These are phyloP conservation scores for Lathyrus oleraceus DNA, from an alignment of 306 rosid species.

Conservation along the genomic window DNA sequence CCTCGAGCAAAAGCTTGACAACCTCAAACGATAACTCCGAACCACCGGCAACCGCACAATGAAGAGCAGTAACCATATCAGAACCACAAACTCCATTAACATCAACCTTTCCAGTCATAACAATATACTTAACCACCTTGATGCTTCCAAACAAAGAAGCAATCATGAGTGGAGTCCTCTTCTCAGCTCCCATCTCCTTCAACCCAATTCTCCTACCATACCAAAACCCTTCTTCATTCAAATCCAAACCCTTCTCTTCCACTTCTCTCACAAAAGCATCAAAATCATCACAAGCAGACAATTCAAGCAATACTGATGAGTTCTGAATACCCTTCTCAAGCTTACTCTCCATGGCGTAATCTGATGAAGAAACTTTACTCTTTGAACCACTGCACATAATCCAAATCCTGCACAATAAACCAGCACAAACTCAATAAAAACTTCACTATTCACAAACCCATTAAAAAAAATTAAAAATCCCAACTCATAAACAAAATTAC, in stretches of 20 bases:
- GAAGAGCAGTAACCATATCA: slow-evolving; percentile 88
- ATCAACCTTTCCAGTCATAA: slow-evolving; percentile 63
- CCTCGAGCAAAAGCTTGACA: slow-evolving; percentile 82
- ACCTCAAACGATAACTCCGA: slow-evolving; percentile 59
- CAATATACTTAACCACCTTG: slow-evolving; percentile 61
- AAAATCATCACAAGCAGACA: slow-evolving; percentile 78
- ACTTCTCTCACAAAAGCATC: slow-evolving; percentile 67
- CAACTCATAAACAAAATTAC: not conserved
- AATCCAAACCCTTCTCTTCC: slow-evolving; percentile 65
- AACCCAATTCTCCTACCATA: slow-evolving; percentile 90
- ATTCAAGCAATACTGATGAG: slow-evolving; percentile 68
- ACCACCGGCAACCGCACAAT: slow-evolving; percentile 86
- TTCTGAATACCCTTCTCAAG: slow-evolving; percentile 50
- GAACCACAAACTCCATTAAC: slow-evolving; percentile 77
- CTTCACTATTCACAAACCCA: not conserved
- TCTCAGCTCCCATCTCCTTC: slow-evolving; percentile 86
- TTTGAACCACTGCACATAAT: slow-evolving; percentile 76
- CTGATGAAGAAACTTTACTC: slow-evolving; percentile 50
- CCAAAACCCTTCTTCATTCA: slow-evolving; percentile 74
- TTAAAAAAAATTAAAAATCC: not conserved
- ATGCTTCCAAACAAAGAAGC: slow-evolving; percentile 88
- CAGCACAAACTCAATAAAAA: slow-evolving; percentile 35
- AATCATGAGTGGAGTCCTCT: slow-evolving; percentile 91
- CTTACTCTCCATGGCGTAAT: slow-evolving; percentile 60
- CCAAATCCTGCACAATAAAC: slow-evolving; percentile 61